These are phyloP conservation scores for Omphalotus guepiniiformis DNA, from an alignment of 768 basidiomycete genomes.

Conservation along the genomic window DNA sequence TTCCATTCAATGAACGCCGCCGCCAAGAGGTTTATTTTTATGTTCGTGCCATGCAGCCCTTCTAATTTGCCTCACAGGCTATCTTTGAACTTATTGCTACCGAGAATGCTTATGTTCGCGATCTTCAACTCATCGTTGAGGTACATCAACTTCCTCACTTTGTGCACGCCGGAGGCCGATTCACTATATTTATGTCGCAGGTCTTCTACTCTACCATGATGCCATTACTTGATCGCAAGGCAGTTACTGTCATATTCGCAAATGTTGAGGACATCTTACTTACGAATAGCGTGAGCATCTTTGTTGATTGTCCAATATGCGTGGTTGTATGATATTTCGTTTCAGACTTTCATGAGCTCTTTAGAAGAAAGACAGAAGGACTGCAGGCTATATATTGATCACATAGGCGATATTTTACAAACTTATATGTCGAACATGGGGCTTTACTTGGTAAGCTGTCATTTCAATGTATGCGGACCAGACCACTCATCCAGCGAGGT, in stretches of 20 bases:
- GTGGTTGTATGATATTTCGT: slow-evolving; percentile 5
- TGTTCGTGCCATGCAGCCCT: neutral
- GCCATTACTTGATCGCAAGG: slow-evolving; percentile 66
- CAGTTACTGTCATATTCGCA: slow-evolving; percentile 79
- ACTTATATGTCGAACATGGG: slow-evolving; percentile 72
- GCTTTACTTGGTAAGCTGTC: slow-evolving; percentile 65
- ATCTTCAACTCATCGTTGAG: slow-evolving; percentile 89
- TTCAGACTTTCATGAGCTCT: slow-evolving; percentile 75
- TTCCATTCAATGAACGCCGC: slow-evolving; percentile 73
- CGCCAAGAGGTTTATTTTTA: slow-evolving; percentile 69
- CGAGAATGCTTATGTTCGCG: slow-evolving; percentile 85
- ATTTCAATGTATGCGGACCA: neutral
- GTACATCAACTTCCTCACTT: slow-evolving; percentile 33
- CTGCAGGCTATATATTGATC: slow-evolving; percentile 87
- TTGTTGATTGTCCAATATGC: neutral
- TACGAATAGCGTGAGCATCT: slow-evolving; percentile 70
- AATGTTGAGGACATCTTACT: slow-evolving; percentile 92
- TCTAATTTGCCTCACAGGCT: slow-evolving; percentile 38
- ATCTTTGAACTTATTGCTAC: slow-evolving; percentile 95
- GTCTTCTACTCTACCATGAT: slow-evolving; percentile 84
- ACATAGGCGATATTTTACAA: slow-evolving; percentile 80
- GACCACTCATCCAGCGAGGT: neutral
- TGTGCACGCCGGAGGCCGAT: neutral
- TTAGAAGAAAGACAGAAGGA: slow-evolving; percentile 90
- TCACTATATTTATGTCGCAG: slow-evolving; percentile 32